Percentiles rank a stretch among this genome's conserved stretches.
phyloP scores from a whole-genome alignment of 768 basidiomycete genomes.

The Hemileccinum impolitum region DNA sequence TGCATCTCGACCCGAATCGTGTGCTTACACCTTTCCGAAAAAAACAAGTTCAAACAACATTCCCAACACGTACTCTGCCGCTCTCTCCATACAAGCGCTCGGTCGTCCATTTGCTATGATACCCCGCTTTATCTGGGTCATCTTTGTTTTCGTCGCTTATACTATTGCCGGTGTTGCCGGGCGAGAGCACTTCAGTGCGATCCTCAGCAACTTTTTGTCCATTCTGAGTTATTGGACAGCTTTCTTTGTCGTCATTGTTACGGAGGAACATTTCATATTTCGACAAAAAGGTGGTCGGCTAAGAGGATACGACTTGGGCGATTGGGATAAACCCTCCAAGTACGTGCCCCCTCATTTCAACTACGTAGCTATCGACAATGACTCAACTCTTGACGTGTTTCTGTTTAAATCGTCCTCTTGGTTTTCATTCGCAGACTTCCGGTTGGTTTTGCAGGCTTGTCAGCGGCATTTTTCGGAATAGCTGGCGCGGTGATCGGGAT shows the following conservation, averaged over 20 bases:
- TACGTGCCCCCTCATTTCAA: constrained; percentile 17
- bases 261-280: constrained; percentile 48
- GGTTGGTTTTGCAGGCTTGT: constrained; percentile 44
- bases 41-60: constrained; percentile 39
- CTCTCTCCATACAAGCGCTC: constrained; percentile 44
- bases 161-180: constrained; percentile 41
- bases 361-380: neutral
- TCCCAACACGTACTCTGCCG: constrained; percentile 45
- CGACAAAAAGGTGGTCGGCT: constrained; percentile 37
- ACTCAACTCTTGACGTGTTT: neutral
- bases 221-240: constrained; percentile 46
- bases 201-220: constrained; percentile 41
- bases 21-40: neutral
- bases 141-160: constrained; percentile 38
- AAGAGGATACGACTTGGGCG: constrained; percentile 50
- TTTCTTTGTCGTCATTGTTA: constrained; percentile 44
- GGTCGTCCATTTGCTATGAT: constrained; percentile 41
- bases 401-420: neutral
- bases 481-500: constrained; percentile 50
- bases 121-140: constrained; percentile 46
- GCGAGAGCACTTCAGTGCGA: constrained; percentile 42
- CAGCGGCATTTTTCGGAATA: constrained; percentile 45
- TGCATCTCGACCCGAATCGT: neutral
- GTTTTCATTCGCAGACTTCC: constrained; percentile 46
- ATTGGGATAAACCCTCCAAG: constrained; percentile 42